Percentiles rank a stretch among this genome's conserved stretches.
These are phyloP conservation scores for Suillus placidus DNA, from an alignment of 768 basidiomycete species.

Conservation along the genomic window DNA sequence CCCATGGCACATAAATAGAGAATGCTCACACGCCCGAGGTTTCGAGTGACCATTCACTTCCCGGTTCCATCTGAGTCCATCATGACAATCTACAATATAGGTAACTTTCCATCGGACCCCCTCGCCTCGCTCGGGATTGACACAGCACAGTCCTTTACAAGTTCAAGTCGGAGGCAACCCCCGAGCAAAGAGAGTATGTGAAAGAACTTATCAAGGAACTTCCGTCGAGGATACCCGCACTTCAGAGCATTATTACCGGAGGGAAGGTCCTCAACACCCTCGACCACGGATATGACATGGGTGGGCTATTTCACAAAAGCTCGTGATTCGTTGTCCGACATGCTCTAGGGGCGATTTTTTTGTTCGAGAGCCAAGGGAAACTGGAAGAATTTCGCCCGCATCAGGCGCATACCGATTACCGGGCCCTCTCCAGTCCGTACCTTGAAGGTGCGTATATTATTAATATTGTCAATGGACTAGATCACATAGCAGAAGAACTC, in stretches of 20 bases:
- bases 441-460: conserved; percentile 11
- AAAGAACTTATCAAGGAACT: conserved; percentile 6
- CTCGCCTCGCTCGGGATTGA: conserved; percentile 8
- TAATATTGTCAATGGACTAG: background rate
- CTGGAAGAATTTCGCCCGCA: conserved; percentile 14
- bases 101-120: background rate
- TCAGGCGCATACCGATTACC: conserved; percentile 12
- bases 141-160: conserved; percentile 15
- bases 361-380: conserved; percentile 16
- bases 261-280: conserved; percentile 14
- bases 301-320: background rate
- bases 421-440: conserved; percentile 1
- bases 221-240: conserved; percentile 13
- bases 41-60: background rate
- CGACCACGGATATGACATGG: conserved; percentile 17
- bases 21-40: background rate
- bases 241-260: conserved; percentile 13
- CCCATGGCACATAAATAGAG: background rate
- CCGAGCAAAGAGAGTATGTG: conserved; percentile 15
- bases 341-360: conserved; percentile 17
- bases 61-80: background rate
- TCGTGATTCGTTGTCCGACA: background rate
- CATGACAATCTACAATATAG: conserved; percentile 4
- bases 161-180: conserved; percentile 13
- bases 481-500: background rate